Evolutionary conservation across 306 rosid species (phyloP).

Genomic region (Malus fusca): DNA sequence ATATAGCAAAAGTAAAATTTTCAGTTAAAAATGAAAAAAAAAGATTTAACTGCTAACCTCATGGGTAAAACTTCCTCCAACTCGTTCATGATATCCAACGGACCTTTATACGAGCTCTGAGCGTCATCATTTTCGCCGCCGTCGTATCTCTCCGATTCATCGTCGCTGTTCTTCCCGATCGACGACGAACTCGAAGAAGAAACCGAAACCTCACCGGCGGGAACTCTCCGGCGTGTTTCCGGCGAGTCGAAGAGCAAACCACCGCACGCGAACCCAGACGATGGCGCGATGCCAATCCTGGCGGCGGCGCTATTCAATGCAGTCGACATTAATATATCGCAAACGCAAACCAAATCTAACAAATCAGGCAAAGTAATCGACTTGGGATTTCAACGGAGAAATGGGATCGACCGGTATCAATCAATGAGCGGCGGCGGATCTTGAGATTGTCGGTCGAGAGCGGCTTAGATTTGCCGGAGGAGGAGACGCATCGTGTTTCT

Average conservation of each 20-base stretch:
- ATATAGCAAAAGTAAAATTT: too few relatives aligned
- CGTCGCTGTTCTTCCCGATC: conserved; percentile 84
- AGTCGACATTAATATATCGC: conserved; percentile 24
- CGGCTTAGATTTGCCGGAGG: neutral
- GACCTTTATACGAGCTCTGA: conserved; percentile 55
- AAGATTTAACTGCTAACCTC: conserved; percentile 26
- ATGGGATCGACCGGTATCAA: neutral
- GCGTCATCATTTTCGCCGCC: conserved; percentile 56
- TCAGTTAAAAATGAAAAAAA: neutral
- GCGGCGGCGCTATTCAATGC: conserved; percentile 12
- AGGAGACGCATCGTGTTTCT: neutral
- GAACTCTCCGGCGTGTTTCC: conserved; percentile 1
- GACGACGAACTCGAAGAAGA: conserved; percentile 58
- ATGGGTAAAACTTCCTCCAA: conserved; percentile 76
- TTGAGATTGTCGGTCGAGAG: neutral
- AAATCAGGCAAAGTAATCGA: neutral
- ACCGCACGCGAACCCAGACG: conserved; percentile 21
- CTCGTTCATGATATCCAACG: conserved; percentile 63
- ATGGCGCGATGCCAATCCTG: conserved; percentile 25
- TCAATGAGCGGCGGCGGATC: neutral
- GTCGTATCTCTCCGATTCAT: conserved; percentile 31
- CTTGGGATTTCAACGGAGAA: neutral
- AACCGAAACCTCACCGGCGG: conserved; percentile 7
- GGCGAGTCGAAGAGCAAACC: conserved; percentile 27
- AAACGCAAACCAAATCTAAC: neutral